Evolutionary conservation across 768 basidiomycete genomes (phyloP), one percentile per base, ranked within the genome.

Genomic region (Cystoderma amianthinum): DNA sequence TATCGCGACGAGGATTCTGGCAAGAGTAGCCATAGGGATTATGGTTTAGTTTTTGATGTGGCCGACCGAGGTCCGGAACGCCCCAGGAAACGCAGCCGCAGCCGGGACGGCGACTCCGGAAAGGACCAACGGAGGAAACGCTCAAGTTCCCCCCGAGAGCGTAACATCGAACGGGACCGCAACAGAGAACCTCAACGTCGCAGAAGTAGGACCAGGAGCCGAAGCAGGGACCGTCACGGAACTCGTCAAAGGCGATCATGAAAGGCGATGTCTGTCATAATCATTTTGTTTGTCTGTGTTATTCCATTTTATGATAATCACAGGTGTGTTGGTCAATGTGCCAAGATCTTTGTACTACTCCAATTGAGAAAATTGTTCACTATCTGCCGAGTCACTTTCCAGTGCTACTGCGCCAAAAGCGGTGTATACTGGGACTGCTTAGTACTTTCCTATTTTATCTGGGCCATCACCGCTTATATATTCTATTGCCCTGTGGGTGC

Each of bases 11-110:
- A 69, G 22, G 39, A 32, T 5, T 38, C 45, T 11, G 35, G 41
- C n/a, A 48, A 41, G 20, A 38, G 45, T 24, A 48, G 32, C 15
- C 56, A 61, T 11, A 58, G 60, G 25, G 67, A 63, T 13, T 90
- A 92, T 54, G 79, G 77, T 16, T 81, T 93, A 84, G 85, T 93
- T 17, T 93, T 94, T 58, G 90, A 94, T 45, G 69, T 82, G n/a
- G 66, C 71, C n/a, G 61, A 62, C 39, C 58, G 55, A 16, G 60
- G 56, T 17, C 60, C 63, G 34, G 62, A 59, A 17, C 69, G 69
- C 36, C 66, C 66, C 30, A 62, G 71, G 34, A 74, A 72, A 48
- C 69, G 72, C 19, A 78, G 75, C 45, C 61, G 73, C 38, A 80
- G 79, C 45, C 65, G 67, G 18, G 71, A 76, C 21, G 55, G 63